phyloP scores from a whole-genome alignment of 2,329 filamentous ascomycete genomes.

The Uncinocarpus reesii region DNA sequence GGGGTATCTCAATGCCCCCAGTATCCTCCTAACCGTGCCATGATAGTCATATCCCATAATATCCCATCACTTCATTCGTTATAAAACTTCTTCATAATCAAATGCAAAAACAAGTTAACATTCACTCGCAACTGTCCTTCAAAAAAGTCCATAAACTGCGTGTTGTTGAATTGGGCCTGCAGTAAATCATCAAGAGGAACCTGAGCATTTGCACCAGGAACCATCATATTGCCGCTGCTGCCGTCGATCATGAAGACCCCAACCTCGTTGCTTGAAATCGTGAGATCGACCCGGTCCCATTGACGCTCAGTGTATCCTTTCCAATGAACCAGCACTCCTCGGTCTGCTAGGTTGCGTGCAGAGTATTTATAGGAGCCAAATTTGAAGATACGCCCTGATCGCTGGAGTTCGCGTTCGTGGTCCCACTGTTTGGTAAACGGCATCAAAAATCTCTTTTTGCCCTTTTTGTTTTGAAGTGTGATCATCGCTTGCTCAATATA shows the following conservation, averaged over 20 bases:
- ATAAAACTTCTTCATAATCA: conserved; percentile 99
- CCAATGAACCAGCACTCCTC: conserved; percentile 91
- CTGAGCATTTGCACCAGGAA: conserved; percentile 72
- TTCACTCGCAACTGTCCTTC: conserved; percentile 80
- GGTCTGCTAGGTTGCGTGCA: conserved; percentile 75
- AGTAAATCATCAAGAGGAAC: conserved; percentile 86
- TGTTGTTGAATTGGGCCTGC: conserved; percentile 93
- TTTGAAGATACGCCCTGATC: conserved; percentile 84
- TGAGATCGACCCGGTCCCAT: conserved; percentile 87
- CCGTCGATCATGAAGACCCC: conserved; percentile 91
- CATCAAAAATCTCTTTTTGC: conserved; percentile 84
- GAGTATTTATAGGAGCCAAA: conserved; percentile 98
- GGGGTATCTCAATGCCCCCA: conserved; percentile 6
- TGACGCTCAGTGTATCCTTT: conserved; percentile 69
- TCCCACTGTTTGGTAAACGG: conserved; percentile 99
- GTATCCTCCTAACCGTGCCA: background rate
- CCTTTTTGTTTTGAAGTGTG: conserved; percentile 93
- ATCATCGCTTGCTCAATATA: conserved; percentile 99
- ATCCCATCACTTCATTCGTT: conserved; percentile 24
- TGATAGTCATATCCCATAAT: conserved; percentile 8
- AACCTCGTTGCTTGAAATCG: conserved; percentile 86
- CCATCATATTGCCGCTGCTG: conserved; percentile 83
- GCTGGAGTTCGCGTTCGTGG: conserved; percentile 89
- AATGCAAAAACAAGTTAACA: conserved; percentile 90
- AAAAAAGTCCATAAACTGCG: conserved; percentile 92